Conservation (phyloP, 2,329 filamentous ascomycete species). For the Aspergillus fijiensis region DNA sequence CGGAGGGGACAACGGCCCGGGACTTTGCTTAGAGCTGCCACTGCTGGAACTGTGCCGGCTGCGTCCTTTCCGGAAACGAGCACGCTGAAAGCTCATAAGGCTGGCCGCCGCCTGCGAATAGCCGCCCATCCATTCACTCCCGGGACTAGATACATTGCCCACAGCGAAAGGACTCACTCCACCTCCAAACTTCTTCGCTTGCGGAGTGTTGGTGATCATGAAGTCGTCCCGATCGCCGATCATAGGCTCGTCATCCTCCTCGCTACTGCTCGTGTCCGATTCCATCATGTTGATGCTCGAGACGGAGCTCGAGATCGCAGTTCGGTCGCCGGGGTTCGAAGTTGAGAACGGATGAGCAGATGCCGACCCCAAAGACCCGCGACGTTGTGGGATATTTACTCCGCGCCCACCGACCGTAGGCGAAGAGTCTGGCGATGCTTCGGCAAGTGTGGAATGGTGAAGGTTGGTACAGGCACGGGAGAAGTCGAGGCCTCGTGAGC, state of each 20-base stretch:
- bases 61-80: slow-evolving; percentile 57
- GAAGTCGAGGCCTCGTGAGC: slow-evolving; percentile 89
- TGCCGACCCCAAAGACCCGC: slow-evolving; percentile 60
- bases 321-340: slow-evolving; percentile 67
- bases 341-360: slow-evolving; percentile 67
- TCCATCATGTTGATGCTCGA: slow-evolving; percentile 77
- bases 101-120: slow-evolving; percentile 70
- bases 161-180: slow-evolving; percentile 48
- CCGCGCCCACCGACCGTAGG: slow-evolving; percentile 74
- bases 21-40: slow-evolving; percentile 67
- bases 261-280: slow-evolving; percentile 73
- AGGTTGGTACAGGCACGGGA: slow-evolving; percentile 89
- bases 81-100: slow-evolving; percentile 74
- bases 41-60: slow-evolving; percentile 67
- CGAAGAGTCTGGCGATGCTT: slow-evolving; percentile 86
- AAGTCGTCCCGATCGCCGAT: slow-evolving; percentile 73
- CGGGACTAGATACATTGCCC: slow-evolving; percentile 51
- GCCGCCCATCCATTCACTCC: slow-evolving; percentile 63
- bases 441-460: slow-evolving; percentile 90
- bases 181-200: slow-evolving; percentile 61
- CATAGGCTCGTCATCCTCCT: slow-evolving; percentile 61
- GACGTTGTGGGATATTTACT: slow-evolving; percentile 59
- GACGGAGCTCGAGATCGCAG: slow-evolving; percentile 74
- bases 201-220: slow-evolving; percentile 70
- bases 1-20: slow-evolving; percentile 75